Base-by-base conservation (phyloP, 2,329 filamentous ascomycete species). In the Byssochlamys sp. region DNA sequence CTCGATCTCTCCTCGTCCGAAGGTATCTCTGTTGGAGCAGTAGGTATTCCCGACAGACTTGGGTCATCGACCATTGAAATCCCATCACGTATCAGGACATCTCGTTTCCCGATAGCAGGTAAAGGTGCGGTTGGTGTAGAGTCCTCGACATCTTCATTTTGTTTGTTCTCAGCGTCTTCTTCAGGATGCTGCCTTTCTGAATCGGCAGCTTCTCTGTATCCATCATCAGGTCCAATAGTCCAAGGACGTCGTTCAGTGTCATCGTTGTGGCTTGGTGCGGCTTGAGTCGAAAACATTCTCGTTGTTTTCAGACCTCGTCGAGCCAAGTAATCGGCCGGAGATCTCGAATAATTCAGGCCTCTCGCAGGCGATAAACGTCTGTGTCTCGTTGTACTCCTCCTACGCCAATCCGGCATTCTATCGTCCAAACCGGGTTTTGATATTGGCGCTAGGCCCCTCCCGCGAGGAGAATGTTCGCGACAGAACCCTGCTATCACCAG, bases 401-500 rank as follows among this genome's bases (percentile, higher is more conserved):
- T 55, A 54, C 60, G 63, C 48, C 59, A 63, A 50, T 61, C 60
- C 39, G 54, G 61, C 26, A 66, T n/a, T 51, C 63, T 58, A 33
- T 63, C 55, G 5, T 60, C 59, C n/a, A 65, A 54, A 49, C 54
- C 27, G 49, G 55, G 60, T 48, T 60, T 58, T 9, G 66, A 55
- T 24, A 68, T 45, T 45, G 66, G 69, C 19, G 66, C 66, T 6
- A 73, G 35, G 11, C 66, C 53, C 69, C 72, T 63, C 49, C 59
- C 61, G 54, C 63, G 65, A 54, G 70, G 72, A 26, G 74, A 71
- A 65, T 83, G 81, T 53, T 76, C 69, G 59, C 70, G 71, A 66
- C 81, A 84, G 53, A 77, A 76, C 49, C 76, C 76, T 54, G 81
- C 81, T 61, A 77, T 71, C 58, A 80, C 77, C 62, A 84, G 68